A percentile compares a stretch with the other conserved stretches of the same genome.
Conservation (phyloP, 768 basidiomycete species). For the Pisolithus marmoratus region DNA sequence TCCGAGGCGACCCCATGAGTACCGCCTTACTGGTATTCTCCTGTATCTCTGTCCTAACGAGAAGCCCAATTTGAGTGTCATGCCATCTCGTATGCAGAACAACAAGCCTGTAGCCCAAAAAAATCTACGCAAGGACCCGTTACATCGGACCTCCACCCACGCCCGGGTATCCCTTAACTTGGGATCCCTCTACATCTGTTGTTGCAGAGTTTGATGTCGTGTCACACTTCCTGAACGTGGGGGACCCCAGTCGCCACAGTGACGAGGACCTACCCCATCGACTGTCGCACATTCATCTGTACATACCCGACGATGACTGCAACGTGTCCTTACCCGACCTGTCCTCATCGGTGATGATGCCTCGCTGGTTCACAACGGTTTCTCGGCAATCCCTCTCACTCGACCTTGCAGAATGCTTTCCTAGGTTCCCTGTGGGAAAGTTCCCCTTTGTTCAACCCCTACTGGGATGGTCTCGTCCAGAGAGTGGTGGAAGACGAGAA, state of each 20-base stretch:
- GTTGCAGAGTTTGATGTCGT: constrained; percentile 11
- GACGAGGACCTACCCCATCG: neutral
- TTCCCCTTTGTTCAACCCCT: neutral
- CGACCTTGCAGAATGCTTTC: neutral
- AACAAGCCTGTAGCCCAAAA: neutral
- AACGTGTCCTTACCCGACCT: neutral
- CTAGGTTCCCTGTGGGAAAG: neutral
- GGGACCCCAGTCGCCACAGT: neutral
- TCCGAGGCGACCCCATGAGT: neutral
- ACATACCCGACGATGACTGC: neutral
- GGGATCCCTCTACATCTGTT: constrained; percentile 1
- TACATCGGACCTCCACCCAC: no score
- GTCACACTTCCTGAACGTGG: constrained; percentile 18
- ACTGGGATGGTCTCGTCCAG: neutral
- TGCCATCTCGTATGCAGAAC: constrained; percentile 13
- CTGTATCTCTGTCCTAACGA: constrained; percentile 15
- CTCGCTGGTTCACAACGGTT: neutral
- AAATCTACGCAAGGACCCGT: no score
- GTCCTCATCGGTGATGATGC: neutral
- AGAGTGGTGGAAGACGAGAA: neutral
- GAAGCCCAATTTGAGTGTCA: constrained; percentile 7
- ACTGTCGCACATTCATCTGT: no score
- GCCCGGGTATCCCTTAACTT: no score
- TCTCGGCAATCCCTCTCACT: neutral
- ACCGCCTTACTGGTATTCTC: constrained; percentile 22